Percentiles rank a stretch among this genome's conserved stretches.
phyloP scores from a whole-genome alignment of 352 stramenopile genomes.

The Phytophthora sp. region DNA sequence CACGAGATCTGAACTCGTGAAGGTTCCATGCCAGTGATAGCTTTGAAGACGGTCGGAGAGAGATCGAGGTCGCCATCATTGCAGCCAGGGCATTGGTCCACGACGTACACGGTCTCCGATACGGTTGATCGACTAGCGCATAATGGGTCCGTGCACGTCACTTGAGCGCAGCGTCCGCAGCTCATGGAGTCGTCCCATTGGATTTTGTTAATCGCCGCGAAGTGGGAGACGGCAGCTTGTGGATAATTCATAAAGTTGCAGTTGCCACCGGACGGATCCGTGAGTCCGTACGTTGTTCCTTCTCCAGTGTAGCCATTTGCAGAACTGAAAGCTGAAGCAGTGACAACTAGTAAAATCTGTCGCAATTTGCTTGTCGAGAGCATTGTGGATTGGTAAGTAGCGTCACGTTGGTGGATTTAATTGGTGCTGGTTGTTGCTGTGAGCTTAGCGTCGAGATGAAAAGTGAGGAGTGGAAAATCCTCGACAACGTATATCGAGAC shows the following conservation, averaged over 20 bases:
- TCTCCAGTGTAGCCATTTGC: constrained; percentile 9
- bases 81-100: constrained; percentile 31
- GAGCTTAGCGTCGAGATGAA: constrained; percentile 21
- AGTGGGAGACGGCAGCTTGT: constrained; percentile 10
- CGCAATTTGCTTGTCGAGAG: constrained; percentile 8
- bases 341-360: constrained; percentile 6
- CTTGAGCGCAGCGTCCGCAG: constrained; percentile 27
- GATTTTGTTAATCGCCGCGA: constrained; percentile 24
- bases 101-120: constrained; percentile 28
- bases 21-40: constrained; percentile 25
- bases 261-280: constrained; percentile 25
- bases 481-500: constrained; percentile 10
- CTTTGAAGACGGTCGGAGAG: constrained; percentile 23
- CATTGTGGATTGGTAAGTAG: constrained; percentile 1
- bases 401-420: neutral
- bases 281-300: constrained; percentile 27
- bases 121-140: constrained; percentile 15
- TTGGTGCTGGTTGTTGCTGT: neutral
- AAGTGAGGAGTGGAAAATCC: constrained; percentile 17
- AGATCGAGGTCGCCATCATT: constrained; percentile 26
- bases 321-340: constrained; percentile 10
- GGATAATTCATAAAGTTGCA: constrained; percentile 31
- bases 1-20: constrained; percentile 20
- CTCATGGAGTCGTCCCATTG: constrained; percentile 32
- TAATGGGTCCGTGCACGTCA: constrained; percentile 21